Evolutionary conservation across 2,329 filamentous ascomycete genomes (phyloP).

Genomic region (Penicillium sp.): DNA sequence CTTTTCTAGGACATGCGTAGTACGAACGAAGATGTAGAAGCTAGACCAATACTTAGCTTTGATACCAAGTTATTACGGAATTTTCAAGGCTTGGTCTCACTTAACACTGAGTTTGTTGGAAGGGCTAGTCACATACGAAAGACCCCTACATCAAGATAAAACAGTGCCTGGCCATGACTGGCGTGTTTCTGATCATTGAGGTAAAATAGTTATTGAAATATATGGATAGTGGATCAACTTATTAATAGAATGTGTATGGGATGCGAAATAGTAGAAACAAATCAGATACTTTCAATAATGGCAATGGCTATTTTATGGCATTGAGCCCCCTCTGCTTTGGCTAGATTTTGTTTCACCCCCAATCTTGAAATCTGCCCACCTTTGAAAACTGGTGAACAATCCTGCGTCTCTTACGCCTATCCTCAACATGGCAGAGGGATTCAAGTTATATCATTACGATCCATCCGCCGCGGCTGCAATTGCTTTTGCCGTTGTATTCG

Average conservation of each 20-base stretch:
- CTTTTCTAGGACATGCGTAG: neutral
- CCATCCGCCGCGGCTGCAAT: slow-evolving; percentile 14
- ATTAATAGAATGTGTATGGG: neutral
- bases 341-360: neutral
- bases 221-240: neutral
- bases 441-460: slow-evolving; percentile 21
- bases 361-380: neutral
- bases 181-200: neutral
- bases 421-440: slow-evolving; percentile 3
- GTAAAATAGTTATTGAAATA: neutral
- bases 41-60: no score
- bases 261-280: neutral
- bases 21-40: no score
- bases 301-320: neutral
- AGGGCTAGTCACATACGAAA: neutral
- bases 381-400: neutral
- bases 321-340: neutral
- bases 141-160: neutral
- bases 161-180: neutral
- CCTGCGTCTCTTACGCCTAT: neutral
- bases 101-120: no score
- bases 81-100: no score
- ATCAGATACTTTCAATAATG: neutral
- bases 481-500: slow-evolving; percentile 30
- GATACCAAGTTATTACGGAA: no score